phyloP scores from a whole-genome alignment of 768 basidiomycete genomes.

The Hirschioporus abietinus region DNA sequence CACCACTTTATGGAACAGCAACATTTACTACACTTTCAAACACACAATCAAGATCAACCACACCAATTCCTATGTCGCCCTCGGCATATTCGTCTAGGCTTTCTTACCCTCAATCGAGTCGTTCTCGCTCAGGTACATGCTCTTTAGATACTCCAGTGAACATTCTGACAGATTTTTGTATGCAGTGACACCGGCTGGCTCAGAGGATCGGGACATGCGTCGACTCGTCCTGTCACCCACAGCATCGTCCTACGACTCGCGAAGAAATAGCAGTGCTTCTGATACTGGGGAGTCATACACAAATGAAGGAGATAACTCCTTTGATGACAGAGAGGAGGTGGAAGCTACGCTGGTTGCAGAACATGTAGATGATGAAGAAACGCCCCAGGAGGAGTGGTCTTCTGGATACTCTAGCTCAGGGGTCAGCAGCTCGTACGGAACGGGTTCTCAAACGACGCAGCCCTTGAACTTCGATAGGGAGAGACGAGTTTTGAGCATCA shows the following conservation, averaged over 20 bases:
- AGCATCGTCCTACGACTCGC: constrained; percentile 42
- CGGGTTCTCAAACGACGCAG: constrained; percentile 6
- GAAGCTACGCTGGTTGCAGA: constrained; percentile 60
- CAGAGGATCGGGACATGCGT: constrained; percentile 44
- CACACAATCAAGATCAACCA: constrained; percentile 27
- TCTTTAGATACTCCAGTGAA: constrained; percentile 2
- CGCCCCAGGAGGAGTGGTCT: constrained; percentile 62
- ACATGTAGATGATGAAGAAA: constrained; percentile 58
- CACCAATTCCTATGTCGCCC: constrained; percentile 39
- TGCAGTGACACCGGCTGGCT: constrained; percentile 29
- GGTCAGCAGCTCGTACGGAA: constrained; percentile 14
- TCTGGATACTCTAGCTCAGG: constrained; percentile 21
- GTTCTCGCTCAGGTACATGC: constrained; percentile 42
- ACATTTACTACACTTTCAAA: constrained; percentile 48
- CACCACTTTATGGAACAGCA: constrained; percentile 57
- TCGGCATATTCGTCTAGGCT: constrained; percentile 53
- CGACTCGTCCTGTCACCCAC: constrained; percentile 52
- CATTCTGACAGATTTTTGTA: constrained; percentile 12
- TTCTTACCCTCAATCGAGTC: not conserved
- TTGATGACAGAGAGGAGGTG: constrained; percentile 48
- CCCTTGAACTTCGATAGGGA: constrained; percentile 29
- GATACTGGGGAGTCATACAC: constrained; percentile 35
- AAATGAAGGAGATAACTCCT: constrained; percentile 51
- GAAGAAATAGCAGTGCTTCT: constrained; percentile 14
- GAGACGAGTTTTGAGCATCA: constrained; percentile 59